A percentile compares a stretch with the other conserved stretches of the same genome.
Conservation (phyloP, 2,329 filamentous ascomycete genomes). For the Penicillium sp. region DNA sequence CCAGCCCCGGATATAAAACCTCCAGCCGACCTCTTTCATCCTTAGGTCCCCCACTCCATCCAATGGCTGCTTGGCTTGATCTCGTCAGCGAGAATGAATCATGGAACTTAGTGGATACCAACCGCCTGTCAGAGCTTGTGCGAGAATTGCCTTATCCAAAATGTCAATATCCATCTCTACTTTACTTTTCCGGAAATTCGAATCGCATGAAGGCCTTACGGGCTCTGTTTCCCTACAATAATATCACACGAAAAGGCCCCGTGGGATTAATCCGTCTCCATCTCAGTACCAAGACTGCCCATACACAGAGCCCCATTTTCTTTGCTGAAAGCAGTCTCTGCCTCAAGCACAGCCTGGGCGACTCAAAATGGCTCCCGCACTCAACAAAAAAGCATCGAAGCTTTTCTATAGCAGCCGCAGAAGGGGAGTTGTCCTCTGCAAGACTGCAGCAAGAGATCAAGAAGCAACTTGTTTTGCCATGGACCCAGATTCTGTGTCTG, state of each 20-base stretch:
- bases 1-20: background rate
- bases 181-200: slow-evolving; percentile 16
- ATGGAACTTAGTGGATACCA: slow-evolving; percentile 16
- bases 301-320: slow-evolving; percentile 10
- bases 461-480: slow-evolving; percentile 9
- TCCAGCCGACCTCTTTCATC: background rate
- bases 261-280: slow-evolving; percentile 12
- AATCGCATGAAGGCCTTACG: slow-evolving; percentile 14
- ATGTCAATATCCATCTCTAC: slow-evolving; percentile 13
- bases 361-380: background rate
- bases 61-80: slow-evolving; percentile 19
- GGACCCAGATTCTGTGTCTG: slow-evolving; percentile 16
- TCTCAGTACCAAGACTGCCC: slow-evolving; percentile 10
- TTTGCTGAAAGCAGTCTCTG: slow-evolving; percentile 11
- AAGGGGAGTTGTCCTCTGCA: slow-evolving; percentile 1
- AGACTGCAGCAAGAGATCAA: too few relatives aligned
- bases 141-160: slow-evolving; percentile 11
- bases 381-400: background rate
- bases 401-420: background rate
- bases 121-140: slow-evolving; percentile 12
- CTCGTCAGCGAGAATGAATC: slow-evolving; percentile 5
- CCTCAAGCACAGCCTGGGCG: background rate
- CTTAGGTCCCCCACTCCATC: background rate
- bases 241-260: slow-evolving; percentile 13
- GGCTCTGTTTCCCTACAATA: slow-evolving; percentile 18